Evolutionary conservation across 768 basidiomycete genomes (phyloP), one percentile per base, ranked within the genome.

Genomic region (Heimioporus sp.): DNA sequence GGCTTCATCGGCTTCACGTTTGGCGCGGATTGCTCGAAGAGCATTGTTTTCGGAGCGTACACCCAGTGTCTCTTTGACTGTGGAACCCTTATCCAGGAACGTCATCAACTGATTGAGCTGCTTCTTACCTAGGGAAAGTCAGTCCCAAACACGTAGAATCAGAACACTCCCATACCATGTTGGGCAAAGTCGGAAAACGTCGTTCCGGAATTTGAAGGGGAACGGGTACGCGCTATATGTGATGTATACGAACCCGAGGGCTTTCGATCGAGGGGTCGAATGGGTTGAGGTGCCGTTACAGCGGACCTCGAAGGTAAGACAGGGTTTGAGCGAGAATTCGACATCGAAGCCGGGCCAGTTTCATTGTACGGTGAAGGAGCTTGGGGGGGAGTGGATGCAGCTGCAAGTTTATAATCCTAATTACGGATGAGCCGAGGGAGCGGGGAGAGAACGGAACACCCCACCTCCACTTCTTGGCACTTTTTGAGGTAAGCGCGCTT

Each of bases 1-100:
- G 52, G 93, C 92, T 67, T 96, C 93, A 34, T 96, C 93, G 5
- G 88, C 86, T 58, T 97, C 93, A 44, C 94, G 77, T 71, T 93
- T 95, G 20, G 88, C 83, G 37, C 87, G 84, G 16, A 92, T 89
- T 21, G 83, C 80, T 46, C 86, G 81, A 53, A 94, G 72, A 1
- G 92, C 86, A 48, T 75, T 76, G 52, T 77, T 87, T 61, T 86
- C 81, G 40, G 74, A 65, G 32, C 83, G 77, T 12, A 79, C 77
- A 30, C 81, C 80, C 44, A 80, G 63, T 11, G 74, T 70, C 53
- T 88, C 87, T 58, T 85, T 86, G 17, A 78, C 77, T 58, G 77
- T 75, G 35, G 80, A 80, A 51, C 85, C 82, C 66, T 90, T 89
- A 67, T 91, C 92, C 49, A 95, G 73, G 63, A 93, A 85, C 10